Evolutionary conservation across 352 stramenopile genomes (phyloP).

Genomic region (Halophytophthora batemanensis): DNA sequence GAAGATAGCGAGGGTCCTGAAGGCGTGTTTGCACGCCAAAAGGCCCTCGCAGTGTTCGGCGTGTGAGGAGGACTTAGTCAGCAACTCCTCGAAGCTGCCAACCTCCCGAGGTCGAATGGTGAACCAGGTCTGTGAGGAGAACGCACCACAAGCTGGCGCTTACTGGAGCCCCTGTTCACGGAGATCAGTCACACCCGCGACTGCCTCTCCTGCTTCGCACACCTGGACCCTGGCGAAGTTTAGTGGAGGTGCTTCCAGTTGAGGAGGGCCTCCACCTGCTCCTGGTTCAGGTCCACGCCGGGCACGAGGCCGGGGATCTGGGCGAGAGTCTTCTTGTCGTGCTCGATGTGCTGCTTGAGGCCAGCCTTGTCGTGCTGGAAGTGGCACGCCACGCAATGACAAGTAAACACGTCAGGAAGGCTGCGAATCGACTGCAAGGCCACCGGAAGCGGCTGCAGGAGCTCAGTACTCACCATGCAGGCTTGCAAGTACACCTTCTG

Average conservation of each 20-base stretch:
- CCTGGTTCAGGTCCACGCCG: conserved; percentile 48
- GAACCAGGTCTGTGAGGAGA: too few relatives aligned
- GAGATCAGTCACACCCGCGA: too few relatives aligned
- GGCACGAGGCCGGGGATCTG: conserved; percentile 55
- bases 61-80: conserved; percentile 4
- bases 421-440: background rate
- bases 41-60: conserved; percentile 18
- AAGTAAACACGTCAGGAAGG: background rate
- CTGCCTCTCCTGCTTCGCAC: conserved; percentile 5
- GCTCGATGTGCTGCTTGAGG: conserved; percentile 50
- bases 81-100: background rate
- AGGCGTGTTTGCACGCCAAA: conserved; percentile 19
- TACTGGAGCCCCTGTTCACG: too few relatives aligned
- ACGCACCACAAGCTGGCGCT: too few relatives aligned
- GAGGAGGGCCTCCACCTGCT: conserved; percentile 68
- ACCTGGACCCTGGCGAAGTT: conserved; percentile 8
- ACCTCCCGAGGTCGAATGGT: too few relatives aligned
- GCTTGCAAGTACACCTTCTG: conserved; percentile 78
- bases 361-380: conserved; percentile 38
- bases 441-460: too few relatives aligned
- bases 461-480: conserved; percentile 25
- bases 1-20: conserved; percentile 14
- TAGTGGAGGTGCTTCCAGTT: conserved; percentile 83
- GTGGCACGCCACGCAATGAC: background rate
- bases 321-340: conserved; percentile 65